Base-by-base conservation (phyloP, 179 eudicot genomes). In the Silene vulgaris region DNA sequence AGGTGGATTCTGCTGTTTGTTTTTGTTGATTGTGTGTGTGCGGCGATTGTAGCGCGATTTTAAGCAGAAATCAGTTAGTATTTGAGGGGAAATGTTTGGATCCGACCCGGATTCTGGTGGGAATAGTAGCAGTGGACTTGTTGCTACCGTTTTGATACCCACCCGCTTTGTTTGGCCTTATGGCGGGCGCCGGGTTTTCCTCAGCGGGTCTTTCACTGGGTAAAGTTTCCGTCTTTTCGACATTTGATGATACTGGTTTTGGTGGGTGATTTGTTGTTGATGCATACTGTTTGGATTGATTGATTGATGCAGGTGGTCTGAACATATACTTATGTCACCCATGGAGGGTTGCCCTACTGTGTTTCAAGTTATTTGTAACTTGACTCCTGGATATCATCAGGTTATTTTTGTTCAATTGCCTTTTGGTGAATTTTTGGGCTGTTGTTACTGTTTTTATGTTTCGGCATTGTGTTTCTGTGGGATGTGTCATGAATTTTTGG, bases 181-280 rank as follows among this genome's bases (percentile, higher is more conserved):
- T 84, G 98, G 98, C 30, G 98, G 98, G 40, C 81, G 88, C 77
- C 82, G 87, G 82, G 93, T 93, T 16, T 84, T 76, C 80, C 84
- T 91, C 45, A 84, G 90, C 79, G 98, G 98, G 65, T 85, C 98
- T 13, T 93, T 93, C 68, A 89, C 89, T 23, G 85, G 95, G 98
- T 91, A 75, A 79, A 81, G 74, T 20, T 69, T 68, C 54, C n/a
- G 60, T 26, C 60, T 69, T 61, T 28, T 52, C 45, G 29, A 17
- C 11, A 20, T 1, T 19, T 78, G 70, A 8, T 6, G 20, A 45
- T 74, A 21, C 45, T 37, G 57, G 57, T 65, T 73, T 75, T 75
- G 16, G 28, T 60, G 65, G 60, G 37, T 74, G 0, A 74, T 73
- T 19, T n/a, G 32, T 75, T 48, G 59, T 56, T 65, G 64, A 72